Evolutionary conservation across 2,329 filamentous ascomycete species (phyloP).

Genomic region (Endocalyx cinctus): DNA sequence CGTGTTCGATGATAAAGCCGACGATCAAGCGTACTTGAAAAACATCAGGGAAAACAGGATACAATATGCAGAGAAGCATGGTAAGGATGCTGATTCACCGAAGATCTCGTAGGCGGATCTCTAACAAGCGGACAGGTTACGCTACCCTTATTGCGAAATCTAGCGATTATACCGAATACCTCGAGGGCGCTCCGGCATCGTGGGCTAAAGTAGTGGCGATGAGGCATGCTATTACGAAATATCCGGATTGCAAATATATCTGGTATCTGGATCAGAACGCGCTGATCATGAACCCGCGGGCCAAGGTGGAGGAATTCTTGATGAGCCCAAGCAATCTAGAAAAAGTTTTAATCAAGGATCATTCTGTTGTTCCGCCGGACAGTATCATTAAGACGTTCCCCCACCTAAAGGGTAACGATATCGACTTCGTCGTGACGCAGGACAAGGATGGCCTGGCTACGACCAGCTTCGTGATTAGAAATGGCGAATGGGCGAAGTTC

Average conservation of each 20-base stretch:
- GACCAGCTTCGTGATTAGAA: constrained; percentile 73
- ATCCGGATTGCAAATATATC: constrained; percentile 72
- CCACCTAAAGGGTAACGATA: constrained; percentile 70
- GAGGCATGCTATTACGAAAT: constrained; percentile 79
- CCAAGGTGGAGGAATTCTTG: constrained; percentile 66
- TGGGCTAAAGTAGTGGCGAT: constrained; percentile 82
- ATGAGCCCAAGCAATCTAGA: constrained; percentile 66
- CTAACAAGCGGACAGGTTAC: constrained; percentile 61
- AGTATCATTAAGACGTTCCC: constrained; percentile 94
- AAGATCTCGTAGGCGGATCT: neutral
- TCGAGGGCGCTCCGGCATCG: constrained; percentile 53
- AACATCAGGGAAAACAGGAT: constrained; percentile 77
- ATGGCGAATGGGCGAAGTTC: constrained; percentile 87
- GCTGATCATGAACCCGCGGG: constrained; percentile 78
- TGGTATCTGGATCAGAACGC: constrained; percentile 85
- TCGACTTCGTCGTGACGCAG: constrained; percentile 80
- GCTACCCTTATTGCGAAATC: constrained; percentile 74
- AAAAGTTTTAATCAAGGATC: constrained; percentile 75
- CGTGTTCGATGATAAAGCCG: constrained; percentile 64
- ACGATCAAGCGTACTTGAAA: constrained; percentile 63
- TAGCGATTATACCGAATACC: constrained; percentile 74
- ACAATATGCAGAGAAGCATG: constrained; percentile 80
- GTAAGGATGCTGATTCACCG: constrained; percentile 41
- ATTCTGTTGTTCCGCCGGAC: constrained; percentile 86
- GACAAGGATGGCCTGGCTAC: constrained; percentile 74